These are phyloP conservation scores for Sarcomyxa edulis DNA, from an alignment of 768 basidiomycete genomes.

Conservation along the genomic window DNA sequence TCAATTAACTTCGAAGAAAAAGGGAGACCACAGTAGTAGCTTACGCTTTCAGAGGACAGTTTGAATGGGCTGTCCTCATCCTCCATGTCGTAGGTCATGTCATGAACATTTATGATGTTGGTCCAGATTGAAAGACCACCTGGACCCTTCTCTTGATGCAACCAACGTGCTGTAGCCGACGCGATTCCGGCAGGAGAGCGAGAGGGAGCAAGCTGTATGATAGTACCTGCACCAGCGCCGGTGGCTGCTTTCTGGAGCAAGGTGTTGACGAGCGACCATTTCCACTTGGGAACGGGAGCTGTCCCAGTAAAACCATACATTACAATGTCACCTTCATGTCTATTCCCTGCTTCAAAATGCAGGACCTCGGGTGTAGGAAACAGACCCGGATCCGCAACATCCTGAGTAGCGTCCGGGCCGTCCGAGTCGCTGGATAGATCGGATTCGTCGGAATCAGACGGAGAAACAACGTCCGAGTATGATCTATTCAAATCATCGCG, in stretches of 20 bases:
- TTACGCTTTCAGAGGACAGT: no score
- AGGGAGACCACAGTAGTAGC: no score
- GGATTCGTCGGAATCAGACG: conserved; percentile 27
- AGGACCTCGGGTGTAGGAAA: conserved; percentile 30
- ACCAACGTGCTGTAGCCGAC: no score
- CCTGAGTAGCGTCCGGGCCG: conserved; percentile 6
- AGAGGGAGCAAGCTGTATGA: no score
- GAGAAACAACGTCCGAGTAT: conserved; percentile 46
- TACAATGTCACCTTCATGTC: conserved; percentile 48
- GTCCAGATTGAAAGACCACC: no score
- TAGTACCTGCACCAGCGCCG: no score
- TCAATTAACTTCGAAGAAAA: no score
- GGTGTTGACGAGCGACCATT: conserved; percentile 56
- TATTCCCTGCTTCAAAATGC: conserved; percentile 18
- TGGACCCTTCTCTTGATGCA: no score
- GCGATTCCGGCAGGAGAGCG: no score
- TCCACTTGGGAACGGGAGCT: conserved; percentile 48
- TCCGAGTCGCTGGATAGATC: conserved; percentile 18
- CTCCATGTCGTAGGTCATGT: no score
- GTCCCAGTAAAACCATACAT: conserved; percentile 66
- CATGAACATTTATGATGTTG: no score
- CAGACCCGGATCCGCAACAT: conserved; percentile 28
- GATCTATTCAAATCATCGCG: conserved; percentile 56
- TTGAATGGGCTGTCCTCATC: no score
- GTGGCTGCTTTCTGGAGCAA: conserved; percentile 35